Evolutionary conservation across 179 eudicot genomes (phyloP).

Genomic region (Heliamphora pulchella): DNA sequence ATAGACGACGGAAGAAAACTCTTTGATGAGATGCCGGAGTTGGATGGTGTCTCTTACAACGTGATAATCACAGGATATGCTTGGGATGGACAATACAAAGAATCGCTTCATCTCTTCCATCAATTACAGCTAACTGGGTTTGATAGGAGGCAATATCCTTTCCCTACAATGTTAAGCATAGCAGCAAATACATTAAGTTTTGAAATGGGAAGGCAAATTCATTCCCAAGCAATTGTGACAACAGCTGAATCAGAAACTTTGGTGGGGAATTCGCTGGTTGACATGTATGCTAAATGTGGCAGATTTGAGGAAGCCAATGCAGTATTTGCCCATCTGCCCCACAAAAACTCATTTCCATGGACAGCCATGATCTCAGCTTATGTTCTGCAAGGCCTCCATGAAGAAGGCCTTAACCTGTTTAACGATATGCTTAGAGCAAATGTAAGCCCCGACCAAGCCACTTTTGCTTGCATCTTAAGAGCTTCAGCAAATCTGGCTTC

Average conservation of each 20-base stretch:
- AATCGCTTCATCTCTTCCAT: conserved; percentile 43
- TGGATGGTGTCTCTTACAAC: conserved; percentile 70
- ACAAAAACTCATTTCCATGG: conserved; percentile 59
- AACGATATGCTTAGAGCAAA: conserved; percentile 42
- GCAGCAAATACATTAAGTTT: conserved; percentile 41
- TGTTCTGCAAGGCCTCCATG: conserved; percentile 55
- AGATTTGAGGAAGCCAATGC: conserved; percentile 51
- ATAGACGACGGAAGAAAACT: conserved; percentile 37
- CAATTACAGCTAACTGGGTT: conserved; percentile 40
- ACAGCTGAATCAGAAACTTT: conserved; percentile 38
- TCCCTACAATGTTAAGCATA: conserved; percentile 61
- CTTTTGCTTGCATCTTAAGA: conserved; percentile 61
- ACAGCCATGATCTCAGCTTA: conserved; percentile 71
- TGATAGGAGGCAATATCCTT: conserved; percentile 54
- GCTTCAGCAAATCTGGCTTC: conserved; percentile 69
- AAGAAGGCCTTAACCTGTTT: conserved; percentile 53
- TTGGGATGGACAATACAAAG: conserved; percentile 42
- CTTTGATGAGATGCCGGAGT: conserved; percentile 54
- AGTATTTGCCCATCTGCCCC: conserved; percentile 39
- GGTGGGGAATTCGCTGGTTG: conserved; percentile 64
- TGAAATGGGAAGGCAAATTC: conserved; percentile 64
- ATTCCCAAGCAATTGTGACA: conserved; percentile 61
- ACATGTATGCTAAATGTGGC: conserved; percentile 84
- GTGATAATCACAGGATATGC: conserved; percentile 56
- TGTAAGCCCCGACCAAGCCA: conserved; percentile 62